Evolutionary conservation across 1,284 basidiomycete species (phyloP).

Genomic region (Sphagnurus paluster): DNA sequence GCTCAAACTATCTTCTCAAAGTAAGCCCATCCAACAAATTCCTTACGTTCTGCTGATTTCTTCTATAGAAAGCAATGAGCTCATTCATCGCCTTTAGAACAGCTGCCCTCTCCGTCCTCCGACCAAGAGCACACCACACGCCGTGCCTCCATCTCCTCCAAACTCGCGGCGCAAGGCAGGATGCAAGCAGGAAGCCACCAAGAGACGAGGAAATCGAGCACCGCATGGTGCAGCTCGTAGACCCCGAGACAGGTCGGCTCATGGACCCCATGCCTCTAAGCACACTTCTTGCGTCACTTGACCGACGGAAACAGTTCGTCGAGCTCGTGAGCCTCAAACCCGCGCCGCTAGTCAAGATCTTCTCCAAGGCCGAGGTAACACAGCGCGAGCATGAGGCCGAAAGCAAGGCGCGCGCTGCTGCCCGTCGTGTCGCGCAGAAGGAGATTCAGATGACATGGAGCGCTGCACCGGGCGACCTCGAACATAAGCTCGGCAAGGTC

Average conservation of each 20-base stretch:
- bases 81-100: slow-evolving; percentile 28
- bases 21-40: background rate
- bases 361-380: slow-evolving; percentile 37
- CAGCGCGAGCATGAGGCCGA: slow-evolving; percentile 35
- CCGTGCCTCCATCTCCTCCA: slow-evolving; percentile 8
- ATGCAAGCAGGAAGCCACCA: slow-evolving; percentile 21
- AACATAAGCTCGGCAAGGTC: slow-evolving; percentile 67
- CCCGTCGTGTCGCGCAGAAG: slow-evolving; percentile 48
- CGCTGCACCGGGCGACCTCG: slow-evolving; percentile 57
- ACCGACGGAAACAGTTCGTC: slow-evolving; percentile 43
- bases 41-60: background rate
- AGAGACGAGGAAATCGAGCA: slow-evolving; percentile 36
- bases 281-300: slow-evolving; percentile 40
- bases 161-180: slow-evolving; percentile 12
- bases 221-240: slow-evolving; percentile 46
- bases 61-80: slow-evolving; percentile 18
- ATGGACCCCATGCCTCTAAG: slow-evolving; percentile 31
- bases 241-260: slow-evolving; percentile 47
- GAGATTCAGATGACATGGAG: slow-evolving; percentile 78
- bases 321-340: slow-evolving; percentile 50
- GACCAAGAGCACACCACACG: slow-evolving; percentile 10
- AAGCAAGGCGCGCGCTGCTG: slow-evolving; percentile 31
- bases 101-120: slow-evolving; percentile 24
- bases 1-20: background rate
- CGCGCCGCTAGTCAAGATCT: slow-evolving; percentile 53